Percentiles rank a stretch among this genome's conserved stretches.
Conservation (phyloP, 805 yeast genomes). For the Hanseniaspora occidentalis region DNA sequence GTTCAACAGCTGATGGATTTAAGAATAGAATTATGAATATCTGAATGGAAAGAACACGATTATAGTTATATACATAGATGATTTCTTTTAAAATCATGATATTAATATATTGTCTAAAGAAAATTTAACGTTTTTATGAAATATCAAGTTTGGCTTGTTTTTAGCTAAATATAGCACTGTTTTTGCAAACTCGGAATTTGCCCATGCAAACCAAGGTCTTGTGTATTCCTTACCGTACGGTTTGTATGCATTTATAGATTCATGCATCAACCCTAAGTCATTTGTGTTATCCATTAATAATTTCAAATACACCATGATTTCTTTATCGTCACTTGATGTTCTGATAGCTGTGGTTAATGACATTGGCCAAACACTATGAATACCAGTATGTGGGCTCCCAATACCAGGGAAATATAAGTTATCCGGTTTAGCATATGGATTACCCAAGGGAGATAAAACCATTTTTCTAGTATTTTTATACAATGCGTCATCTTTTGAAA, state of each 20-base stretch:
- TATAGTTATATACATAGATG: not conserved
- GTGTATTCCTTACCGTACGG: conserved; percentile 40
- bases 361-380: conserved; percentile 84
- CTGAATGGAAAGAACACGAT: conserved; percentile 2
- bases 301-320: conserved; percentile 39
- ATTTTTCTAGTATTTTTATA: conserved; percentile 72
- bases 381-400: conserved; percentile 88
- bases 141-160: conserved; percentile 61
- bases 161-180: conserved; percentile 67
- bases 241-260: conserved; percentile 55
- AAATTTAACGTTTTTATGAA: conserved; percentile 28
- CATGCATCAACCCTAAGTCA: conserved; percentile 75
- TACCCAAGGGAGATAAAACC: conserved; percentile 56
- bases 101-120: not conserved
- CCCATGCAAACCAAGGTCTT: conserved; percentile 91
- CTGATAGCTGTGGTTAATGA: conserved; percentile 62
- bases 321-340: conserved; percentile 60
- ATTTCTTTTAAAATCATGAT: not conserved
- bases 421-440: conserved; percentile 56
- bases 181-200: conserved; percentile 83
- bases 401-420: conserved; percentile 51
- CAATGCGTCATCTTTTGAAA: conserved; percentile 36
- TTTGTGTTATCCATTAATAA: conserved; percentile 50
- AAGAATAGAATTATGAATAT: no score
- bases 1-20: no score